Evolutionary conservation across 805 yeast species (phyloP).

Genomic region (Nakazawaea holstii): DNA sequence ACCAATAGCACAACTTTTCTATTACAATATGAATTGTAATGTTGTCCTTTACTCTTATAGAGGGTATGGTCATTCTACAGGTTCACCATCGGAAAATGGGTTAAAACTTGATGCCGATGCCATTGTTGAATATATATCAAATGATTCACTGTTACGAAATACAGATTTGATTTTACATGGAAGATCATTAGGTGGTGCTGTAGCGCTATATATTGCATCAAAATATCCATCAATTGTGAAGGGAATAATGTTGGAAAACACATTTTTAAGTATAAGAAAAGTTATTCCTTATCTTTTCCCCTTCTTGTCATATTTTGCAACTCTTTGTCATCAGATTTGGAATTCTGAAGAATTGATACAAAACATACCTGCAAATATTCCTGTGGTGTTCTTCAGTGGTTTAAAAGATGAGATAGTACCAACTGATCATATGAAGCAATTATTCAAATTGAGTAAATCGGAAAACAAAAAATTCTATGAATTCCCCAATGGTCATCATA

Average conservation of each 20-base stretch:
- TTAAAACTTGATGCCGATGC: constrained; percentile 78
- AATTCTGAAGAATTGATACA: constrained; percentile 60
- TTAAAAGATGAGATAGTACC: constrained; percentile 87
- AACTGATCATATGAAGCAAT: constrained; percentile 66
- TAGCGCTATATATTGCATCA: constrained; percentile 75
- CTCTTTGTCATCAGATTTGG: constrained; percentile 79
- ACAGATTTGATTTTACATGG: constrained; percentile 72
- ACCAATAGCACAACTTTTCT: constrained; percentile 72
- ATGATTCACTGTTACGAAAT: constrained; percentile 46
- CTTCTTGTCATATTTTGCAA: constrained; percentile 44
- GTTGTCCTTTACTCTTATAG: constrained; percentile 84
- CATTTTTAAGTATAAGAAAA: constrained; percentile 72
- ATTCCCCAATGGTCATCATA: constrained; percentile 66
- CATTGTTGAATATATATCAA: constrained; percentile 51
- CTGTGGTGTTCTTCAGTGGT: constrained; percentile 70
- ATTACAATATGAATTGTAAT: constrained; percentile 57
- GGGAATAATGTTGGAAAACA: constrained; percentile 79
- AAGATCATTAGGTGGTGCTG: constrained; percentile 93
- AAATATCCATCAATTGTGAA: constrained; percentile 42
- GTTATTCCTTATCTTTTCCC: constrained; percentile 76
- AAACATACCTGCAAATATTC: constrained; percentile 45
- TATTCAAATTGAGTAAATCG: constrained; percentile 49
- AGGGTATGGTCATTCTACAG: constrained; percentile 84
- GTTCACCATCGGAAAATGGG: constrained; percentile 71
- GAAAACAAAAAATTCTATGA: constrained; percentile 44